These are phyloP conservation scores for Eustoma russellianum DNA, from an alignment of 257 asterid genomes.

Conservation along the genomic window DNA sequence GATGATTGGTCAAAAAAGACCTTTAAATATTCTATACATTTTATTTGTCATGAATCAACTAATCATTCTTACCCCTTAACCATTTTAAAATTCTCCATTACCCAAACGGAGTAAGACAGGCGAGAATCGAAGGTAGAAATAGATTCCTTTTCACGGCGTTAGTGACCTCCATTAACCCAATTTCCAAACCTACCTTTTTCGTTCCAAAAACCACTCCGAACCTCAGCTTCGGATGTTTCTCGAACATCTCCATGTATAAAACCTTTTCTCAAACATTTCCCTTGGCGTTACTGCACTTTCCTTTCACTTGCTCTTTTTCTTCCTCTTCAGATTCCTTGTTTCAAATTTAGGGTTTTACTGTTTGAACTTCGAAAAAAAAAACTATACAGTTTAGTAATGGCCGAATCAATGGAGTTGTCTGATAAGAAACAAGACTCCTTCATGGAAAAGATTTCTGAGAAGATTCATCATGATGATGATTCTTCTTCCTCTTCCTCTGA, in stretches of 20 bases:
- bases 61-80: no score
- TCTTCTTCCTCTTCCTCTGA: constrained; percentile 44
- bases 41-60: no score
- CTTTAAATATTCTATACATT: no score
- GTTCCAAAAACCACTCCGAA: constrained; percentile 22
- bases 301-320: background rate
- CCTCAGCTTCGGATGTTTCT: constrained; percentile 30
- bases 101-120: no score
- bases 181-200: background rate
- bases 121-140: no score
- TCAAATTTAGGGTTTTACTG: background rate
- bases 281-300: background rate
- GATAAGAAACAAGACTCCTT: constrained; percentile 59
- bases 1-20: no score
- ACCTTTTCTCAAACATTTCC: constrained; percentile 6
- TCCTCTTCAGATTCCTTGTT: no score
- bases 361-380: background rate
- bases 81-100: no score
- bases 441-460: constrained; percentile 49
- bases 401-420: constrained; percentile 64
- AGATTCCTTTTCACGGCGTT: constrained; percentile 8
- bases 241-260: constrained; percentile 16
- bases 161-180: constrained; percentile 8
- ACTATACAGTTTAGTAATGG: constrained; percentile 33
- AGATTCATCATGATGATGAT: constrained; percentile 37